These are phyloP conservation scores for Barnettozyma hawaiiensis DNA, from an alignment of 1,139 yeast genomes.

Conservation along the genomic window DNA sequence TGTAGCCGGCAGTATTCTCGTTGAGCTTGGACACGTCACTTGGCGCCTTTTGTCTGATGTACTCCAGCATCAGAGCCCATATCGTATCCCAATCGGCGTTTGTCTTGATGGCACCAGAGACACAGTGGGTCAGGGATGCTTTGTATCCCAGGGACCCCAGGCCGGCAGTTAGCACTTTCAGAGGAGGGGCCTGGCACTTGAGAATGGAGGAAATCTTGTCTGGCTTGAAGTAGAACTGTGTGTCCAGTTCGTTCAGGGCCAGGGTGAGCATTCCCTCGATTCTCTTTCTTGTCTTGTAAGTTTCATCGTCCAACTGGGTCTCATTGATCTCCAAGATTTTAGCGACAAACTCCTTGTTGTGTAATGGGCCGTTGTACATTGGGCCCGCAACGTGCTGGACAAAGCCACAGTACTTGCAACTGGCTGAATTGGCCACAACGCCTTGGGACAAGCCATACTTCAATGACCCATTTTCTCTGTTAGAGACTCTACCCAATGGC, in stretches of 20 bases:
- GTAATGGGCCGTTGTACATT: constrained; percentile 86
- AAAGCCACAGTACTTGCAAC: constrained; percentile 67
- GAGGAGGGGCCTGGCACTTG: constrained; percentile 80
- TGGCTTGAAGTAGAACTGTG: constrained; percentile 80
- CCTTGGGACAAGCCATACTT: constrained; percentile 56
- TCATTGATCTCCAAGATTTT: constrained; percentile 53
- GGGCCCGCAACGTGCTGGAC: constrained; percentile 86
- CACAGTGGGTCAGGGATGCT: constrained; percentile 85
- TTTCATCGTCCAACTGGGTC: constrained; percentile 40
- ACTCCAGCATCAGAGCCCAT: constrained; percentile 66
- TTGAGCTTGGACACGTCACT: constrained; percentile 39
- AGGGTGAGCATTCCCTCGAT: constrained; percentile 88
- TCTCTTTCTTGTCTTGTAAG: constrained; percentile 75
- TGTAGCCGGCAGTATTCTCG: constrained; percentile 57
- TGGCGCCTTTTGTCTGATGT: constrained; percentile 47
- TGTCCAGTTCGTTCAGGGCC: constrained; percentile 64
- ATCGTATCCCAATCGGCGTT: constrained; percentile 79
- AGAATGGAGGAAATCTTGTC: constrained; percentile 69
- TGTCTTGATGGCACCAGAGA: constrained; percentile 81
- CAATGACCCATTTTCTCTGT: constrained; percentile 33
- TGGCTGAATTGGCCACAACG: constrained; percentile 42
- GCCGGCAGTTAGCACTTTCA: constrained; percentile 67
- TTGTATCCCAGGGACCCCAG: constrained; percentile 79
- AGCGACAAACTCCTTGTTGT: constrained; percentile 59
- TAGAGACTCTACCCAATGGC: constrained; percentile 60